Percentiles rank a stretch among this genome's conserved stretches.
Evolutionary conservation across 805 yeast genomes (phyloP).

Genomic region (Metschnikowia vanudenii): DNA sequence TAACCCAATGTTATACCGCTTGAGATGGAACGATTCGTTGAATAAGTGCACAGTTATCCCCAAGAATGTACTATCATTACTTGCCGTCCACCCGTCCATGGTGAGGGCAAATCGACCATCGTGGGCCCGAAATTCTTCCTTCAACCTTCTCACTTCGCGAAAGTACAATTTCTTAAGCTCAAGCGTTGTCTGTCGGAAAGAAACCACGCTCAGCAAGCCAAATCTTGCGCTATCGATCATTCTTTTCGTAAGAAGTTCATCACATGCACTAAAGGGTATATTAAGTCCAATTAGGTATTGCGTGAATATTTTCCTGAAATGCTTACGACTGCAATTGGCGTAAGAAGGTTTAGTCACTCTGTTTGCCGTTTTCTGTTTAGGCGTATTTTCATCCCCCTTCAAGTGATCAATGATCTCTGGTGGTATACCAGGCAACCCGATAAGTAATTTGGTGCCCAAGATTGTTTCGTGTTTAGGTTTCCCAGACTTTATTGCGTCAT

Average conservation of each 20-base stretch:
- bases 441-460: constrained; percentile 5
- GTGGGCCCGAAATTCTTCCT: background rate
- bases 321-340: constrained; percentile 3
- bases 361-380: background rate
- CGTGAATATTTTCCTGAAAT: constrained; percentile 1
- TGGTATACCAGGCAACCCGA: background rate
- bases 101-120: constrained; percentile 7
- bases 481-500: too few species aligned
- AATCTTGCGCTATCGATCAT: constrained; percentile 8
- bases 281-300: constrained; percentile 1
- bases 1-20: constrained; percentile 6
- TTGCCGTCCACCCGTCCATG: constrained; percentile 5
- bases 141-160: constrained; percentile 3
- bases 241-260: constrained; percentile 3
- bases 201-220: constrained; percentile 8
- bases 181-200: constrained; percentile 3
- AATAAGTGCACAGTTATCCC: constrained; percentile 6
- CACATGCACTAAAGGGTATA: constrained; percentile 7
- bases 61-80: constrained; percentile 1
- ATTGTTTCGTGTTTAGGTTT: constrained; percentile 4
- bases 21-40: constrained; percentile 3
- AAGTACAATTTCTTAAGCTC: constrained; percentile 6
- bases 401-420: constrained; percentile 4
- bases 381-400: constrained; percentile 1
- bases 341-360: background rate